These are phyloP conservation scores for Oldenlandia corymbosa DNA, from an alignment of 257 asterid genomes.

Conservation along the genomic window DNA sequence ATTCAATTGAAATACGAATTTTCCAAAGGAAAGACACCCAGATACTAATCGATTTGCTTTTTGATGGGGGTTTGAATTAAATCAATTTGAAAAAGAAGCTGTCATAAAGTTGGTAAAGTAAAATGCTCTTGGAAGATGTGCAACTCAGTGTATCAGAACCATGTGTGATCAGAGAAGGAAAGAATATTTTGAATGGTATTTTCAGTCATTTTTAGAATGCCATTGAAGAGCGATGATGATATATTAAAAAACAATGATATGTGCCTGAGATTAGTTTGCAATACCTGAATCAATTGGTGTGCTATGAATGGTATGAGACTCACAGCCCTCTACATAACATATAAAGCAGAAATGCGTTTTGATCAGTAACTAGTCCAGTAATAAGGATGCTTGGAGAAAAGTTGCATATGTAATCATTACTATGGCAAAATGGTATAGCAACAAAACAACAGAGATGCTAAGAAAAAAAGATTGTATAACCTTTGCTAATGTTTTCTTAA, in stretches of 20 bases:
- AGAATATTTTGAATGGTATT: neutral
- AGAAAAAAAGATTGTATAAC: too few species aligned
- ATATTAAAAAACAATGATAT: neutral
- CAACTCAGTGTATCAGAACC: neutral
- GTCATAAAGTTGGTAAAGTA: conserved; percentile 1
- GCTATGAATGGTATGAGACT: conserved; percentile 67
- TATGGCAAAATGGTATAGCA: too few species aligned
- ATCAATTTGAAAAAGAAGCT: neutral
- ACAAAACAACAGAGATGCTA: too few species aligned
- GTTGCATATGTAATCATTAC: too few species aligned
- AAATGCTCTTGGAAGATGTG: neutral
- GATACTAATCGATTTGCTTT: too few species aligned
- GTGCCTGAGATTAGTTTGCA: conserved; percentile 2
- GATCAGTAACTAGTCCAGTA: too few species aligned
- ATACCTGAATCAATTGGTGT: conserved; percentile 71
- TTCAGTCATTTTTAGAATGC: neutral
- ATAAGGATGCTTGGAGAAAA: too few species aligned
- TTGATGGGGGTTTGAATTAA: neutral
- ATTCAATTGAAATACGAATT: too few species aligned
- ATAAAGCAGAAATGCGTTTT: too few species aligned
- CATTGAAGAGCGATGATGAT: neutral
- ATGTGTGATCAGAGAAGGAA: neutral
- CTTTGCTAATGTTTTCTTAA: too few species aligned
- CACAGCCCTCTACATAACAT: conserved; percentile 71
- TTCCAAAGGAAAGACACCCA: too few species aligned